phyloP scores from a whole-genome alignment of 768 basidiomycete genomes.

The Russula olivacea region DNA sequence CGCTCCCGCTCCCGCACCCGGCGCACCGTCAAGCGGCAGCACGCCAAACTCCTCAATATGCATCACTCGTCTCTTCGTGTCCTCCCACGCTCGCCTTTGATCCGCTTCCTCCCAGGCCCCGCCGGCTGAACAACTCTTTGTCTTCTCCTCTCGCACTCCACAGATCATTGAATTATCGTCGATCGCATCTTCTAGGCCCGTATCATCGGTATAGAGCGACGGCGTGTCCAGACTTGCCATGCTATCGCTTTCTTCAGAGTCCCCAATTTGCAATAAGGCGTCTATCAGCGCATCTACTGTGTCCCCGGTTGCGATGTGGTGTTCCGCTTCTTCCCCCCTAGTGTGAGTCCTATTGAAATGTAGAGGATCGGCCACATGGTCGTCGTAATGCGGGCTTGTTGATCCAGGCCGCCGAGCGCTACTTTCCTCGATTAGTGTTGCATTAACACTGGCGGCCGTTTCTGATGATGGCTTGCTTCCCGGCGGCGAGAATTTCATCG shows the following conservation, averaged over 20 bases:
- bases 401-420: not conserved
- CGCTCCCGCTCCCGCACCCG: too few relatives aligned
- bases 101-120: not conserved
- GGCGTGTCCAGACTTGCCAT: not conserved
- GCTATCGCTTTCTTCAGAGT: not conserved
- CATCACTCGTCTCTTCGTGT: slow-evolving; percentile 12
- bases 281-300: not conserved
- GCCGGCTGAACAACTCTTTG: not conserved
- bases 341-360: not conserved
- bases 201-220: not conserved
- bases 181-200: not conserved
- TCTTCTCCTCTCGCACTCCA: not conserved
- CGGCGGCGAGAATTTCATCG: not conserved
- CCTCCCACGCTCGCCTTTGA: slow-evolving; percentile 9
- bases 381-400: not conserved
- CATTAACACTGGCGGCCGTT: not conserved
- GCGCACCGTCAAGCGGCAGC: not conserved
- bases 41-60: slow-evolving; percentile 18
- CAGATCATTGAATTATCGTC: too few relatives aligned
- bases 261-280: not conserved
- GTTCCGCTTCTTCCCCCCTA: not conserved
- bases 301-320: not conserved
- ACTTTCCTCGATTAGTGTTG: not conserved
- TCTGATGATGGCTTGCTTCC: not conserved
- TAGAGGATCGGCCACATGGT: not conserved